Base-by-base conservation (phyloP, 2,329 filamentous ascomycete species). In the Elsinoe necatrix region DNA sequence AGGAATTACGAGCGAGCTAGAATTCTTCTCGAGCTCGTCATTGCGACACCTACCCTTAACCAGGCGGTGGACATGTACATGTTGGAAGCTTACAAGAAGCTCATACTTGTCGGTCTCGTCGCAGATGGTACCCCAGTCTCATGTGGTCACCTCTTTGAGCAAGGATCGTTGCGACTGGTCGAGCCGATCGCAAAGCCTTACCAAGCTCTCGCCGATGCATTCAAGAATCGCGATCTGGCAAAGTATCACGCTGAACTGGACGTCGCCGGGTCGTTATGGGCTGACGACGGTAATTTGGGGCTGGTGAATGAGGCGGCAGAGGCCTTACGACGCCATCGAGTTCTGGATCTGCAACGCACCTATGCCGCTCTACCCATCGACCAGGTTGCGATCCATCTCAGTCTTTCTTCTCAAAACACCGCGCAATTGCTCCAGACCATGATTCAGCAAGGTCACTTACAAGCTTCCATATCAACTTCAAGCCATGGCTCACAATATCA, bases 41-140 rank as follows among this genome's bases (percentile, higher is more conserved):
- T 95, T 34, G 80, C 84, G 2, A 83, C 84, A 57, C 88, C 90
- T 0, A 75, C 78, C 0, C 84, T 83, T 18, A 74, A 77, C 29
- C 77, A 81, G 34, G 76, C 82, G 11, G 92, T 85, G 69, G 85
- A 83, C 67, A 58, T 64, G 16, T 78, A 95, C 52, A 93, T 93
- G 86, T 77, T 87, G 3, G 89, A 95, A 62, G 88, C 89, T 4
- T 92, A 95, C 75, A 95, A 92, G 73, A 95, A 92, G 71, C 96
- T 89, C 87, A 68, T 95, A 7, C 73, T 98, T 14, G 79, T 90
- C 8, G 82, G 83, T 55, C 77, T 96, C 56, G 74, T 98, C 16
- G 76, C 81, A 5, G 74, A 83, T 55, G 91, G 90, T 62, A 80
- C 76, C 64, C 74, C 80, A 63, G 69, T 73, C 63, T 57, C 70